Base-by-base conservation (phyloP, 176 grass and related monocot genomes). In the Alloteropsis semialata region DNA sequence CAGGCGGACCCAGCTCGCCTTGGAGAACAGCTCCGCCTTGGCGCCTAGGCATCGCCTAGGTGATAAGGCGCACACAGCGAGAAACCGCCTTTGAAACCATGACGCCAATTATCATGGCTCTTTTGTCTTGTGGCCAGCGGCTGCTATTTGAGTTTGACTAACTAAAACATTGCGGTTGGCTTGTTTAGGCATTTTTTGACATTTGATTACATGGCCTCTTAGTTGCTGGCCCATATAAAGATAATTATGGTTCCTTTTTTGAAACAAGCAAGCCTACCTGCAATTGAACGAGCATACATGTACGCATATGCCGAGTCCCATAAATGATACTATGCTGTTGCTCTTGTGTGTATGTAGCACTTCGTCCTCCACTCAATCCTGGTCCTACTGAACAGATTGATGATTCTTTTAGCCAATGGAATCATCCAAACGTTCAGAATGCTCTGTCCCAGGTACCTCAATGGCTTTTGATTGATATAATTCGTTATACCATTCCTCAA, bases 371-470 rank as follows among this genome's bases (percentile, higher is more conserved):
- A 72, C 43, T 91, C 48, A 89, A 61, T 76, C 25, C 76, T 78
- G 81, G 82, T 62, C 68, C 86, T 71, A 17, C 33, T 3, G 92
- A 93, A 64, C 95, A 93, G 80, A 88, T 94, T 76, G 92, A 98
- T 88, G 95, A 92, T 81, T 88, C 59, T 83, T 94, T 98, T 85
- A 82, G 74, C 49, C 95, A 91, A 78, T 98, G 95, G 95, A 94
- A 60, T 56, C 88, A 98, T 75, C 69, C 90, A 86, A 85, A 91
- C 46, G 84, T 91, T 85, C 90, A 91, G 28, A 89, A 85, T 74
- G 92, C 95, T 86, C 86, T 98, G 74, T 98, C 90, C 72, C 92
- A 94, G 95, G 95, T 98, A 80, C 38, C 75, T 81, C 0, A 27
- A 54, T 80, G 62, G 33, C n/a, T 8, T 38, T 68, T 80, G 17